Percentiles rank a stretch among this genome's conserved stretches.
Evolutionary conservation across 176 grass and related monocot genomes (phyloP).

Genomic region (Microstegium vimineum): DNA sequence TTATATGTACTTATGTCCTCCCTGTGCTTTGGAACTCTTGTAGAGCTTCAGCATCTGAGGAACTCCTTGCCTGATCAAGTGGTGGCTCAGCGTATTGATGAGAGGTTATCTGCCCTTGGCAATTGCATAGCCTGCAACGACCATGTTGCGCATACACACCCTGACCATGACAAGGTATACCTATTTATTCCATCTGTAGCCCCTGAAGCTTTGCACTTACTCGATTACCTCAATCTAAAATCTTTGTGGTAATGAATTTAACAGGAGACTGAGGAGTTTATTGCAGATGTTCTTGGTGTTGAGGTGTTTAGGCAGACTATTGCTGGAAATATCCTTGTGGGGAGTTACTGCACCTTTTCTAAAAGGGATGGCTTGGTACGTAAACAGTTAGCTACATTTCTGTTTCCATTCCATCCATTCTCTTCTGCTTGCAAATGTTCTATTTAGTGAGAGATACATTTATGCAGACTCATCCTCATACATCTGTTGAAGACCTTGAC

Average conservation of each 20-base stretch:
- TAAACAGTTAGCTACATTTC: not conserved
- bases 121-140: constrained; percentile 94
- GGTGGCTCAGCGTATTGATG: constrained; percentile 90
- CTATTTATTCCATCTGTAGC: not conserved
- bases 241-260: not conserved
- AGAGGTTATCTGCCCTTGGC: constrained; percentile 81
- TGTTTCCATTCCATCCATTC: not conserved
- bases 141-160: constrained; percentile 98
- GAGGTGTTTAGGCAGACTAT: constrained; percentile 92
- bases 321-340: constrained; percentile 94
- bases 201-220: not conserved
- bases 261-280: constrained; percentile 92
- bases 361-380: constrained; percentile 86
- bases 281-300: constrained; percentile 87
- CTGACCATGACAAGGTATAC: constrained; percentile 86
- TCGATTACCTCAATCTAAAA: not conserved
- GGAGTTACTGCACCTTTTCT: constrained; percentile 81
- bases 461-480: constrained; percentile 80
- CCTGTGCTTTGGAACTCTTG: constrained; percentile 23
- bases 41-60: constrained; percentile 95
- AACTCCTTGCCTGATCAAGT: constrained; percentile 95
- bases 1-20: not conserved
- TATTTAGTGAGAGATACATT: constrained; percentile 10
- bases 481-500: constrained; percentile 96
- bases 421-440: not conserved